These are phyloP conservation scores for Gossypium schwendimanii DNA, from an alignment of 441 rosid species.

Conservation along the genomic window DNA sequence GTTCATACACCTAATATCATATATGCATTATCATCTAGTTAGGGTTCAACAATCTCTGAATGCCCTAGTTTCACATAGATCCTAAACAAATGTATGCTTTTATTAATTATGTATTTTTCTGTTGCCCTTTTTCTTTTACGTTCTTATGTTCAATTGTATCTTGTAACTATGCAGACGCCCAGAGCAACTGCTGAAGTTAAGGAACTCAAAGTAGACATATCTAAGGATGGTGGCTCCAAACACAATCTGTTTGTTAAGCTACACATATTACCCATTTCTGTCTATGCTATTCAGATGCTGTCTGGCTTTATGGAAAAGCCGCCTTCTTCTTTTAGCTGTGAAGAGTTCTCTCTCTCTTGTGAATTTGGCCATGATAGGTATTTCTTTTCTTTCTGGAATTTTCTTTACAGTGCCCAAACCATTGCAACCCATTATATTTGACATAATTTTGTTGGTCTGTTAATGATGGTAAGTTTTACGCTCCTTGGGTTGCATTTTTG, in stretches of 20 bases:
- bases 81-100: neutral
- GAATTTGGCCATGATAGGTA: conserved; percentile 95
- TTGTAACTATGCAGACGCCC: conserved; percentile 54
- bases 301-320: conserved; percentile 45
- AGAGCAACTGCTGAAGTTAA: conserved; percentile 64
- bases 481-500: neutral
- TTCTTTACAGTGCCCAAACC: conserved; percentile 14
- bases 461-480: neutral
- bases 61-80: neutral
- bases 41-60: neutral
- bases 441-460: neutral
- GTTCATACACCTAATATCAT: neutral
- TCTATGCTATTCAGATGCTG: conserved; percentile 43
- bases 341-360: conserved; percentile 68
- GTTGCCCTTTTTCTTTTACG: conserved; percentile 1
- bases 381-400: conserved; percentile 5
- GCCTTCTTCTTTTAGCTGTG: conserved; percentile 66
- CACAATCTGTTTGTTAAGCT: conserved; percentile 63
- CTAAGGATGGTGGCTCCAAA: conserved; percentile 72
- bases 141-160: conserved; percentile 4
- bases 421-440: conserved; percentile 6
- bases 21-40: neutral
- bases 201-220: conserved; percentile 71
- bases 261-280: conserved; percentile 57
- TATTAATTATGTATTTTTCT: neutral